phyloP scores from a whole-genome alignment of 1,284 basidiomycete species.

The Pholiota adiposa region DNA sequence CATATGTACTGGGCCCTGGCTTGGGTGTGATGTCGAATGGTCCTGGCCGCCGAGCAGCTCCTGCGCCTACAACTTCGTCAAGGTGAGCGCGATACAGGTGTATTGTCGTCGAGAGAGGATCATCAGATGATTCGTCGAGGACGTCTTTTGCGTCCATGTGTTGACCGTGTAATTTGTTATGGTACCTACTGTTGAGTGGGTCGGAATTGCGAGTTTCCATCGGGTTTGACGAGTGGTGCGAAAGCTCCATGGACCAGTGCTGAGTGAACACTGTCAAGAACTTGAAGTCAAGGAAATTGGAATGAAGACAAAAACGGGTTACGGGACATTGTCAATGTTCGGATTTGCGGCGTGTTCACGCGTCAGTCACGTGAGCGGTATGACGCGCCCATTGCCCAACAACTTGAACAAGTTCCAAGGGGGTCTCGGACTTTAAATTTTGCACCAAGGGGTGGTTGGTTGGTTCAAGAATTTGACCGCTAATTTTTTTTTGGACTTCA shows the following conservation, averaged over 20 bases:
- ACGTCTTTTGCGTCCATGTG: conserved; percentile 31
- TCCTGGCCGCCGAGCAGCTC: conserved; percentile 3
- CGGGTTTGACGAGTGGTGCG: conserved; percentile 80
- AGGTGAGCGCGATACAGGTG: conserved; percentile 59
- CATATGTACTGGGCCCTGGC: conserved; percentile 15
- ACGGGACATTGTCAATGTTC: neutral
- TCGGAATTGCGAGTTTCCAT: conserved; percentile 74
- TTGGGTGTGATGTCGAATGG: conserved; percentile 26
- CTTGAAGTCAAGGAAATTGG: neutral
- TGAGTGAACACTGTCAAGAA: neutral
- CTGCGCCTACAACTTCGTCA: conserved; percentile 24
- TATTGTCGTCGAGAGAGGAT: conserved; percentile 41
- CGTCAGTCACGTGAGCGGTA: conserved; percentile 29
- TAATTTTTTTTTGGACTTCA: too few relatives aligned
- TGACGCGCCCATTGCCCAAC: too few relatives aligned
- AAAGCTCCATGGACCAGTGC: conserved; percentile 45
- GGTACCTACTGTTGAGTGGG: conserved; percentile 51
- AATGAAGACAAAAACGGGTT: neutral
- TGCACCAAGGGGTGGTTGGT: too few relatives aligned
- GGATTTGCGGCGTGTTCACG: conserved; percentile 14
- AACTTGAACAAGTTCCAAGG: too few relatives aligned
- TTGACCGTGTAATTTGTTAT: conserved; percentile 32
- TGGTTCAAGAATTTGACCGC: too few relatives aligned
- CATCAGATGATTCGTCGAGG: conserved; percentile 50
- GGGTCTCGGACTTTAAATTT: too few relatives aligned